Evolutionary conservation across 1,284 basidiomycete species (phyloP), one percentile per base, ranked within the genome.

Genomic region (Cutaneotrichosporon spelunceum): DNA sequence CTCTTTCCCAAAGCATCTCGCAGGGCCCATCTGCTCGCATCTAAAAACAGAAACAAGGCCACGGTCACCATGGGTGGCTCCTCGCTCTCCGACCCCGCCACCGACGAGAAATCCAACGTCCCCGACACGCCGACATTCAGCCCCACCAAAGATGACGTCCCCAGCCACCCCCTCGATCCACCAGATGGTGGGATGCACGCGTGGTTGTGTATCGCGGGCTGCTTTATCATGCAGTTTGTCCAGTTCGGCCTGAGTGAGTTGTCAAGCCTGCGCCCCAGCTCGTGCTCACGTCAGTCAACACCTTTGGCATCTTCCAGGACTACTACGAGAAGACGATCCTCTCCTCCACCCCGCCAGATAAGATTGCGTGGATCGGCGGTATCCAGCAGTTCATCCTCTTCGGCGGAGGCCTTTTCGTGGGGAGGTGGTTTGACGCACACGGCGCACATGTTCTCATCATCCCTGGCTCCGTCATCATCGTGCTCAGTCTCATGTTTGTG

Each of bases 291-390:
- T 13, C 48, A 50, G 48, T 50, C 50, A 73, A 73, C 53, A 59
- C 69, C 7, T 71, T 69, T 42, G 72, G 70, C 26, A 69, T 69
- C 21, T 68, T 67, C 58, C 63, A 72, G 58, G 57, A 36, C 4
- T 72, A 73, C 65, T 69, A 74, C 68, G 64, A 69, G 66, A 53
- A 53, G 33, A 49, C 57, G 9, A 53, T 61, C 2, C 71, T 73
- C 27, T 53, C 63, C 0, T 48, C 56, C 6, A 52, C 68, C 34
- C 48, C 61, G 9, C 45, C 72, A 1, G 70, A 71, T 24, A 60
- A 59, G 21, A 75, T 76, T 39, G 83, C 87, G 19, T 89, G 88
- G 88, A 87, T 89, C 56, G 88, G 88, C 1, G 87, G 86, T 0
- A 77, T 88, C 45, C 86, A 88, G 73, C 83, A 65, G 80, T 84